Conservation (phyloP, 2,329 filamentous ascomycete genomes). For the Fusarium sp. region DNA sequence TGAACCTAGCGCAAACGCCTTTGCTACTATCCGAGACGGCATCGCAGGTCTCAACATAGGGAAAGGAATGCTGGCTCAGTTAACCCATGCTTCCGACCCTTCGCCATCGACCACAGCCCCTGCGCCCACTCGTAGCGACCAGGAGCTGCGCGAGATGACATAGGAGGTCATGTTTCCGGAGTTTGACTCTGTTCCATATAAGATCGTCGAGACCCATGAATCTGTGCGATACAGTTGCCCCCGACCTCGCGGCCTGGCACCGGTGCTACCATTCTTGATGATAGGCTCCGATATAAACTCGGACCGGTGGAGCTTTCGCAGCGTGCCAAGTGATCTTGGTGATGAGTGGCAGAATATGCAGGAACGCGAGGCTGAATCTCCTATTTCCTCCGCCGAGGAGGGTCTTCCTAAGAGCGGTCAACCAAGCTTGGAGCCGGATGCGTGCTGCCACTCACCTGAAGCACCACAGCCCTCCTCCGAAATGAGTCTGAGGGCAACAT, state of each 20-base stretch:
- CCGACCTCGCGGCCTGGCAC: conserved; percentile 3
- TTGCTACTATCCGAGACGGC: conserved; percentile 58
- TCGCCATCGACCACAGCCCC: conserved; percentile 29
- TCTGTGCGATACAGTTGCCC: conserved; percentile 34
- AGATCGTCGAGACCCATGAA: conserved; percentile 45
- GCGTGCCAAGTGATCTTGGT: conserved; percentile 21
- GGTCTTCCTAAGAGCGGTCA: neutral
- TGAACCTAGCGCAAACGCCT: conserved; percentile 52
- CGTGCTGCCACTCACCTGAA: neutral
- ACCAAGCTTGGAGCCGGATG: neutral
- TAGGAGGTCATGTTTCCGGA: conserved; percentile 53
- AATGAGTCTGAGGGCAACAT: neutral
- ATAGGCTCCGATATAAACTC: neutral
- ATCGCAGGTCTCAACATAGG: conserved; percentile 58
- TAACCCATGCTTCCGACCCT: conserved; percentile 43
- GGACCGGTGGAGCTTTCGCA: conserved; percentile 14
- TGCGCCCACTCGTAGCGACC: conserved; percentile 46
- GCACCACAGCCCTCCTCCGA: neutral
- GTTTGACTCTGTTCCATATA: conserved; percentile 46
- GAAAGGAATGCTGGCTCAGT: conserved; percentile 53
- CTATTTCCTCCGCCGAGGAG: neutral
- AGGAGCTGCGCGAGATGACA: conserved; percentile 57
- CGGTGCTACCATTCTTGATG: conserved; percentile 12
- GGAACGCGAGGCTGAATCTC: conserved; percentile 5
- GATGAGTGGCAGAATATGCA: conserved; percentile 35